A percentile compares a stretch with the other conserved stretches of the same genome.
Evolutionary conservation across 805 yeast species (phyloP).

Genomic region (Ogataea nitratoaversa): DNA sequence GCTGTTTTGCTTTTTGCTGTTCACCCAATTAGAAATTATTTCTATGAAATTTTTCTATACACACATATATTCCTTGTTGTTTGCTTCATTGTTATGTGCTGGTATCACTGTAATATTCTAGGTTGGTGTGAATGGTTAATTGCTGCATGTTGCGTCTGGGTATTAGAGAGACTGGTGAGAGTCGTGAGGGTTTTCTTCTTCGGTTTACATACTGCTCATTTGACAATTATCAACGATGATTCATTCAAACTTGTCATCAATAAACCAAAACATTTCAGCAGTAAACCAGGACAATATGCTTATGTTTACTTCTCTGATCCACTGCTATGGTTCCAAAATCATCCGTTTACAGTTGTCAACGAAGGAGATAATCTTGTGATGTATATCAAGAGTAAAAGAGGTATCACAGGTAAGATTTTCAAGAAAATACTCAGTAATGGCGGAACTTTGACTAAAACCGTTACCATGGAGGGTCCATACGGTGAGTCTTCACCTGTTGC

Average conservation of each 20-base stretch:
- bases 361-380: slow-evolving; percentile 34
- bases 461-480: slow-evolving; percentile 66
- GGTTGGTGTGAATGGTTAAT: slow-evolving; percentile 34
- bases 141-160: slow-evolving; percentile 44
- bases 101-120: slow-evolving; percentile 48
- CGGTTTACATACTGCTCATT: slow-evolving; percentile 21
- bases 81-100: slow-evolving; percentile 49
- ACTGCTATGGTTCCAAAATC: slow-evolving; percentile 60
- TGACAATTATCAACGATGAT: slow-evolving; percentile 22
- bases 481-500: slow-evolving; percentile 48
- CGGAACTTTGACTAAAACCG: slow-evolving; percentile 26
- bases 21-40: slow-evolving; percentile 44
- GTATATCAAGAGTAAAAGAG: slow-evolving; percentile 47
- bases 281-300: slow-evolving; percentile 52
- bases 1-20: slow-evolving; percentile 45
- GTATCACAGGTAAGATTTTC: slow-evolving; percentile 44
- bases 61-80: slow-evolving; percentile 55
- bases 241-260: slow-evolving; percentile 44
- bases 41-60: slow-evolving; percentile 60
- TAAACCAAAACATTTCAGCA: slow-evolving; percentile 46
- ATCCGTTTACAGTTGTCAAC: slow-evolving; percentile 59
- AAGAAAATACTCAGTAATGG: slow-evolving; percentile 29
- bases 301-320: slow-evolving; percentile 53
- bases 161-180: slow-evolving; percentile 47
- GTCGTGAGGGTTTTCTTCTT: slow-evolving; percentile 25